Percentiles rank a stretch among this genome's conserved stretches.
These are phyloP conservation scores for Filosporella fistucella DNA, from an alignment of 495 filamentous ascomycete species.

Conservation along the genomic window DNA sequence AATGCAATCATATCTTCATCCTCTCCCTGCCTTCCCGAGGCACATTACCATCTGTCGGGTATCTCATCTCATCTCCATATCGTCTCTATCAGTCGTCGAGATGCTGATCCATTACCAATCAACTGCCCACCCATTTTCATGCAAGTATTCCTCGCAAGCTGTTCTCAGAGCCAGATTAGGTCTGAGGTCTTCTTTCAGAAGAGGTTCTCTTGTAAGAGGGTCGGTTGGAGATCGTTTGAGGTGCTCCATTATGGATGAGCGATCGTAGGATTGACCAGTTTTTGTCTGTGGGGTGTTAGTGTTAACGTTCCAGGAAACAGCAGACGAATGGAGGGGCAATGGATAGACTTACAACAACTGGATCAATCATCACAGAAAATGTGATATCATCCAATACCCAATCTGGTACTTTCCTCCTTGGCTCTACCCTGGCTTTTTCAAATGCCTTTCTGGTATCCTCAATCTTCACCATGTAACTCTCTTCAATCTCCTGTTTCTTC, in stretches of 20 bases:
- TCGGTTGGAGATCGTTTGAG: slow-evolving; percentile 70
- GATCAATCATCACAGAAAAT: slow-evolving; percentile 91
- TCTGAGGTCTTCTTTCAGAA: slow-evolving; percentile 66
- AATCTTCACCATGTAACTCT: too few species aligned
- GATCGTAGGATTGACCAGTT: slow-evolving; percentile 84
- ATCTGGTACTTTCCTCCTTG: slow-evolving; percentile 61
- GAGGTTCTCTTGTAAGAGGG: slow-evolving; percentile 75
- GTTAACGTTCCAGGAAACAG: background rate
- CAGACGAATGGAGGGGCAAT: slow-evolving; percentile 1
- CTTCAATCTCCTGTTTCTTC: slow-evolving; percentile 53
- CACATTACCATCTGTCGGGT: too few species aligned
- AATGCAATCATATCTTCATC: too few species aligned
- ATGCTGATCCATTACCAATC: slow-evolving; percentile 84
- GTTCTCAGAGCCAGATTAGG: slow-evolving; percentile 80
- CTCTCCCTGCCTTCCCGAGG: too few species aligned
- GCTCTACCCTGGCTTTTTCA: slow-evolving; percentile 50
- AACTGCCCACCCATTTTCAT: slow-evolving; percentile 88
- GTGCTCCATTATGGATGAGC: slow-evolving; percentile 82
- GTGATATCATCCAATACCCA: slow-evolving; percentile 87
- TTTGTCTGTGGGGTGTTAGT: too few species aligned
- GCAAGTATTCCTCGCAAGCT: slow-evolving; percentile 79
- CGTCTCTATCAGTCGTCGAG: too few species aligned
- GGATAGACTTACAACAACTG: slow-evolving; percentile 57
- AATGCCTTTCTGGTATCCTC: slow-evolving; percentile 55
- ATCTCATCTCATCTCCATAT: too few species aligned